A percentile compares a stretch with the other conserved stretches of the same genome.
Evolutionary conservation across 1,139 yeast genomes (phyloP).

Genomic region (Debaryomyces psychrophilus): DNA sequence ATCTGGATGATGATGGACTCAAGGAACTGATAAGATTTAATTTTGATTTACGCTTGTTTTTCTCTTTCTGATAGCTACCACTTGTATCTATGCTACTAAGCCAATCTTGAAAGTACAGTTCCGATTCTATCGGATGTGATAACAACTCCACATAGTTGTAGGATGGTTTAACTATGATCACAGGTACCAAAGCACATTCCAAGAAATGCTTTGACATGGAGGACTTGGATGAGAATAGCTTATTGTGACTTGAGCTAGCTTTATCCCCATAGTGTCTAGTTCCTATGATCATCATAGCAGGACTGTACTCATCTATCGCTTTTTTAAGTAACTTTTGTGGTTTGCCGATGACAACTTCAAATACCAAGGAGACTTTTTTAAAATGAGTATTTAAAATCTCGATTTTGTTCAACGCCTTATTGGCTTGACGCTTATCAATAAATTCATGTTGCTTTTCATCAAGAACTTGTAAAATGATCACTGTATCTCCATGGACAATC

Average conservation of each 20-base stretch:
- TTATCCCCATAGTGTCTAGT: slow-evolving; percentile 45
- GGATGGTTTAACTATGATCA: slow-evolving; percentile 64
- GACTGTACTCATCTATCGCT: slow-evolving; percentile 64
- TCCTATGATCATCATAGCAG: slow-evolving; percentile 68
- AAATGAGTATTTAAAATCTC: slow-evolving; percentile 49
- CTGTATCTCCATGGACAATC: slow-evolving; percentile 65
- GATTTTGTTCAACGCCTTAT: slow-evolving; percentile 42
- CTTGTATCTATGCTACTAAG: slow-evolving; percentile 27
- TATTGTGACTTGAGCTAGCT: slow-evolving; percentile 36
- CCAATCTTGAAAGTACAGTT: slow-evolving; percentile 37
- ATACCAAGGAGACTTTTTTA: slow-evolving; percentile 55
- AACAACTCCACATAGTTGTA: slow-evolving; percentile 41
- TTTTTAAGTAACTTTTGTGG: slow-evolving; percentile 56
- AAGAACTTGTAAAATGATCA: slow-evolving; percentile 61
- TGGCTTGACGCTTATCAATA: slow-evolving; percentile 37
- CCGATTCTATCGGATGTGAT: slow-evolving; percentile 29
- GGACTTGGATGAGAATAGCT: slow-evolving; percentile 48
- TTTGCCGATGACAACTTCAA: slow-evolving; percentile 65
- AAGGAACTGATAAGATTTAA: slow-evolving; percentile 12
- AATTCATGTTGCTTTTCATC: slow-evolving; percentile 41
- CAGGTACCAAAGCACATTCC: slow-evolving; percentile 70
- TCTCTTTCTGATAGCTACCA: slow-evolving; percentile 23
- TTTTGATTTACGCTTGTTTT: slow-evolving; percentile 17
- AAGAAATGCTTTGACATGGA: slow-evolving; percentile 64
- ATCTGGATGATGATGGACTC: slow-evolving; percentile 26